Percentiles rank a stretch among this genome's conserved stretches.
Evolutionary conservation across 306 rosid genomes (phyloP).

Genomic region (Castanea sativa): DNA sequence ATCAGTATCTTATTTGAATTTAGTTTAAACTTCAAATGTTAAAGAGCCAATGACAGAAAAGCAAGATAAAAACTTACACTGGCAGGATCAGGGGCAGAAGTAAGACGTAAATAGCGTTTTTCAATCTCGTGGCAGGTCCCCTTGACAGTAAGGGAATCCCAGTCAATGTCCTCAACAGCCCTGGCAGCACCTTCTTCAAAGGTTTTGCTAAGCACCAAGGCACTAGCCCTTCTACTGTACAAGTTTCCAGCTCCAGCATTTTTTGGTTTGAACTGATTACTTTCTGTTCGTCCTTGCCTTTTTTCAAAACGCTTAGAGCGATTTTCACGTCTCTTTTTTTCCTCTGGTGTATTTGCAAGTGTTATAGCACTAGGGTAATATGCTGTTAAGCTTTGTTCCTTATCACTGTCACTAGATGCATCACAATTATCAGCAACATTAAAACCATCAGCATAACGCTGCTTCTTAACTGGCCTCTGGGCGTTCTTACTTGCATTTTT

Average conservation of each 20-base stretch:
- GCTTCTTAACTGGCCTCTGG: conserved; percentile 75
- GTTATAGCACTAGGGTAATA: conserved; percentile 74
- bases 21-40: not conserved
- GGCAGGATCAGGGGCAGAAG: conserved; percentile 97
- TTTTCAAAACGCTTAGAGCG: conserved; percentile 93
- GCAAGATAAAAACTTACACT: conserved; percentile 47
- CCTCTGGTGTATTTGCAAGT: conserved; percentile 77
- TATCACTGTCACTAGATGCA: conserved; percentile 87
- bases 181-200: conserved; percentile 72
- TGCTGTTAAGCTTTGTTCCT: conserved; percentile 69
- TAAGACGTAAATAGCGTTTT: conserved; percentile 92
- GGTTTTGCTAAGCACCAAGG: conserved; percentile 67
- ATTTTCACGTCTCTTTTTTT: conserved; percentile 86
- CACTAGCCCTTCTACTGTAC: conserved; percentile 78
- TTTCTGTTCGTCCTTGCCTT: conserved; percentile 65
- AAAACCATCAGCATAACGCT: conserved; percentile 56
- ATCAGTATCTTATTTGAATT: not conserved
- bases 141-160: conserved; percentile 98
- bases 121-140: conserved; percentile 98
- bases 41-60: not conserved
- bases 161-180: conserved; percentile 99
- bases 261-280: conserved; percentile 54
- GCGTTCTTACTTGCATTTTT: conserved; percentile 50
- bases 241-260: conserved; percentile 62
- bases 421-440: conserved; percentile 57